A percentile compares a stretch with the other conserved stretches of the same genome.
Conservation (phyloP, 169 alveolate species). For the Cystoisospora suis region DNA sequence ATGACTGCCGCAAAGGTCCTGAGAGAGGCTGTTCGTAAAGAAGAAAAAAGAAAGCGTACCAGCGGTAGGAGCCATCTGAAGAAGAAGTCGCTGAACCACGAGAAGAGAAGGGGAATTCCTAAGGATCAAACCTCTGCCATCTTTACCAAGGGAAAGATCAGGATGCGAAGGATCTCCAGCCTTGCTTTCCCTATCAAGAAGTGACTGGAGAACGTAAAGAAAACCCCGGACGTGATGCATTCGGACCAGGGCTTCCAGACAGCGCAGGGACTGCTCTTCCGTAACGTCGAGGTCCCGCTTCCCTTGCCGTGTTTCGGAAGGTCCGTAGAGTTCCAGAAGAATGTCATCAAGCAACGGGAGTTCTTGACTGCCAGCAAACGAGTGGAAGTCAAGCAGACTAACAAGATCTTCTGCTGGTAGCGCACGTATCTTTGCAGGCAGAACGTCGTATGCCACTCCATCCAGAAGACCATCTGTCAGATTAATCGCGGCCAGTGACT, state of each 20-base stretch:
- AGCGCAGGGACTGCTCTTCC: not conserved
- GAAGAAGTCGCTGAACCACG: conserved; percentile 56
- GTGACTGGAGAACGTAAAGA: not conserved
- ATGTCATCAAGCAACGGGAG: not conserved
- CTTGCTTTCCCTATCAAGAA: too few species aligned
- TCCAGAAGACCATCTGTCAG: conserved; percentile 2
- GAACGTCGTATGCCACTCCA: not conserved
- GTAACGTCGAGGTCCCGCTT: too few species aligned
- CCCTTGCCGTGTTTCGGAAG: not conserved
- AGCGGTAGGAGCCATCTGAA: conserved; percentile 29
- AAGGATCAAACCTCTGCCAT: too few species aligned
- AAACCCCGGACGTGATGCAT: not conserved
- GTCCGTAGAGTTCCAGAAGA: not conserved
- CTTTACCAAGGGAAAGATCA: too few species aligned
- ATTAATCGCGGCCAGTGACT: not conserved
- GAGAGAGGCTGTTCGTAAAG: not conserved
- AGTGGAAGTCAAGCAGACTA: not conserved
- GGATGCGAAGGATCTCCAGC: too few species aligned
- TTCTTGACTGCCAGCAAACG: not conserved
- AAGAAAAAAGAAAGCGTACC: not conserved
- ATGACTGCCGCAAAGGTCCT: too few species aligned
- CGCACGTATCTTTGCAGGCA: not conserved
- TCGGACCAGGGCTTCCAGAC: not conserved
- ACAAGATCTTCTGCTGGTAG: not conserved
- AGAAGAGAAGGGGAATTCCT: too few species aligned